Conservation (phyloP, 202 grass and related monocot species). For the Elaeis oleifera region DNA sequence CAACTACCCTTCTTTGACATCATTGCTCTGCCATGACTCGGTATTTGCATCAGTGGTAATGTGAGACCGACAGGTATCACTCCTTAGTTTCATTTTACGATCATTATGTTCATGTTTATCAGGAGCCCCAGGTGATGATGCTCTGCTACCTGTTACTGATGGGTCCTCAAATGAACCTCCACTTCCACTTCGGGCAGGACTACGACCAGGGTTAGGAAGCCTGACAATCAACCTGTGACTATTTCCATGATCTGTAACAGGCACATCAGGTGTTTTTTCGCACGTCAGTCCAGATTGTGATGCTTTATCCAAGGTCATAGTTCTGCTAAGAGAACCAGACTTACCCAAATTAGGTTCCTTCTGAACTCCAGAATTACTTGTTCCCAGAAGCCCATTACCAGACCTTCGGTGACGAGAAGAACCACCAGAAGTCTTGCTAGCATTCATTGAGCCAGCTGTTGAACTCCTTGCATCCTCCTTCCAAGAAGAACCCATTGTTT, state of each 20-base stretch:
- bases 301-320: slow-evolving; percentile 43
- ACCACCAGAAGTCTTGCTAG: slow-evolving; percentile 45
- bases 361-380: slow-evolving; percentile 29
- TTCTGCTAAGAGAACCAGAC: slow-evolving; percentile 44
- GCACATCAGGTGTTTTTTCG: slow-evolving; percentile 44
- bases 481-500: slow-evolving; percentile 61
- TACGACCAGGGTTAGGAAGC: slow-evolving; percentile 66
- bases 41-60: slow-evolving; percentile 44
- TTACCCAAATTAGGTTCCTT: slow-evolving; percentile 47
- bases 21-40: slow-evolving; percentile 62
- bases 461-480: slow-evolving; percentile 85
- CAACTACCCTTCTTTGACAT: slow-evolving; percentile 45
- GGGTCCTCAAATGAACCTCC: slow-evolving; percentile 57
- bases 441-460: slow-evolving; percentile 58
- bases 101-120: slow-evolving; percentile 71
- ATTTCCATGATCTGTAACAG: slow-evolving; percentile 38
- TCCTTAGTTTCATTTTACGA: slow-evolving; percentile 53
- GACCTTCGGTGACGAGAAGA: slow-evolving; percentile 41
- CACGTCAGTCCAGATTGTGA: slow-evolving; percentile 46
- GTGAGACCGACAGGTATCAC: slow-evolving; percentile 34
- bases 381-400: slow-evolving; percentile 42
- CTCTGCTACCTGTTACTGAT: slow-evolving; percentile 41
- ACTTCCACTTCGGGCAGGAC: slow-evolving; percentile 55
- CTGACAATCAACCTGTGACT: slow-evolving; percentile 67
- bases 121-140: slow-evolving; percentile 41